These are phyloP conservation scores for Gnomoniopsis sp. DNA, from an alignment of 2,329 filamentous ascomycete species.

Conservation along the genomic window DNA sequence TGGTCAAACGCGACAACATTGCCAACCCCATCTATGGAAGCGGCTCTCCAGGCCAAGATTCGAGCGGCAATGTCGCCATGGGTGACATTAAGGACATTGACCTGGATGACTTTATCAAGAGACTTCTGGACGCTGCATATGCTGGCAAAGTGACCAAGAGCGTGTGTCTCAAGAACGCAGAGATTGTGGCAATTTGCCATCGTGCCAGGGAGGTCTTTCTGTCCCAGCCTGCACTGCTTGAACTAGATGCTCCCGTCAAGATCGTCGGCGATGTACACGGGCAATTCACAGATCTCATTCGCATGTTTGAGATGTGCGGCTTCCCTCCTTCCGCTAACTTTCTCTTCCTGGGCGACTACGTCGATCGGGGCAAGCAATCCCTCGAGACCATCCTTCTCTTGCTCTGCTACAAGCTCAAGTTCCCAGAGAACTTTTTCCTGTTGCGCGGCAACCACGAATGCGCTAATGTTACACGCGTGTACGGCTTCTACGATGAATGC, in stretches of 20 bases:
- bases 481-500: constrained; percentile 98
- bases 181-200: constrained; percentile 90
- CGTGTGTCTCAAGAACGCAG: constrained; percentile 94
- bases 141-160: constrained; percentile 97
- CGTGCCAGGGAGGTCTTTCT: constrained; percentile 86
- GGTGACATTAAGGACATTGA: constrained; percentile 89
- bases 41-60: constrained; percentile 47
- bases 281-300: constrained; percentile 92
- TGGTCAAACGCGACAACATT: constrained; percentile 74
- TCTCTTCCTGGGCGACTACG: constrained; percentile 92
- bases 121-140: constrained; percentile 90
- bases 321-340: constrained; percentile 92
- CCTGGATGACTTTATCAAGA: constrained; percentile 94
- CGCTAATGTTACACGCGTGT: constrained; percentile 91
- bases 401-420: constrained; percentile 96
- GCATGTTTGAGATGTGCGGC: constrained; percentile 98
- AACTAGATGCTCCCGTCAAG: constrained; percentile 92
- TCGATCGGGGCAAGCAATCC: constrained; percentile 93
- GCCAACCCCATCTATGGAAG: constrained; percentile 60
- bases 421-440: constrained; percentile 95
- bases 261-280: constrained; percentile 97
- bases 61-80: constrained; percentile 64
- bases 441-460: constrained; percentile 95
- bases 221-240: constrained; percentile 85
- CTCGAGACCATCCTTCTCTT: constrained; percentile 90